phyloP scores from a whole-genome alignment of 2,329 filamentous ascomycete species.

The Ophiostoma pallidulum region DNA sequence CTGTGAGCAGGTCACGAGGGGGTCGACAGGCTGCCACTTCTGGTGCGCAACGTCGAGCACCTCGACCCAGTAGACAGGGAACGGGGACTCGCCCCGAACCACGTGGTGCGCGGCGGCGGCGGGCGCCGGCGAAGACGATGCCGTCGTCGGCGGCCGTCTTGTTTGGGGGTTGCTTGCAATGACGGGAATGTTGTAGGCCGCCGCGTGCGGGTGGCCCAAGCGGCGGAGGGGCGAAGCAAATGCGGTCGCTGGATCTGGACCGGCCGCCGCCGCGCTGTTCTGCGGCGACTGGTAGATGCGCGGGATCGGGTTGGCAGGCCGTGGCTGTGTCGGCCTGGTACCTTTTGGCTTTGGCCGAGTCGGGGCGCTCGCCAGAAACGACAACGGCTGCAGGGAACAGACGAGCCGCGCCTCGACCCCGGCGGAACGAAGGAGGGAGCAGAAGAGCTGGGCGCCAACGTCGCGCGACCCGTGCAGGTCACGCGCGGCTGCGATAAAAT shows the following conservation, averaged over 20 bases:
- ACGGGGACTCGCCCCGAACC: slow-evolving; percentile 61
- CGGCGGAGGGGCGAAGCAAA: slow-evolving; percentile 33
- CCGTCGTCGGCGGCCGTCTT: slow-evolving; percentile 22
- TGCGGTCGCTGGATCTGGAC: not conserved
- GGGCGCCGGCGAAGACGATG: slow-evolving; percentile 27
- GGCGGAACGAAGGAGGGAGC: slow-evolving; percentile 72
- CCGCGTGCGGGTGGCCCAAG: slow-evolving; percentile 45
- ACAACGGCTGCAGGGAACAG: slow-evolving; percentile 78
- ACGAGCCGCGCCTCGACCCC: slow-evolving; percentile 76
- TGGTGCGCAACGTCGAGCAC: slow-evolving; percentile 76
- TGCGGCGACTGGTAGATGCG: slow-evolving; percentile 26
- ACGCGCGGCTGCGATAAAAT: slow-evolving; percentile 64
- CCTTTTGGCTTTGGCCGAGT: slow-evolving; percentile 34
- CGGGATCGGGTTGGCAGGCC: slow-evolving; percentile 29
- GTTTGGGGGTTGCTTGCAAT: slow-evolving; percentile 21
- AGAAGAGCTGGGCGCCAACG: slow-evolving; percentile 82
- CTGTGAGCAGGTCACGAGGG: slow-evolving; percentile 70
- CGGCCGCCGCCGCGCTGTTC: slow-evolving; percentile 3
- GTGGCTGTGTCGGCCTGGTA: slow-evolving; percentile 21
- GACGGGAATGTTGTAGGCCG: slow-evolving; percentile 41
- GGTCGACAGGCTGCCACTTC: slow-evolving; percentile 85
- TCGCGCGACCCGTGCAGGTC: slow-evolving; percentile 74
- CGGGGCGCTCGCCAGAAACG: slow-evolving; percentile 51
- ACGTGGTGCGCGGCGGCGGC: slow-evolving; percentile 27
- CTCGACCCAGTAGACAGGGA: slow-evolving; percentile 91